Conservation (phyloP, 352 stramenopile species). For the Globisporangium viniferum region DNA sequence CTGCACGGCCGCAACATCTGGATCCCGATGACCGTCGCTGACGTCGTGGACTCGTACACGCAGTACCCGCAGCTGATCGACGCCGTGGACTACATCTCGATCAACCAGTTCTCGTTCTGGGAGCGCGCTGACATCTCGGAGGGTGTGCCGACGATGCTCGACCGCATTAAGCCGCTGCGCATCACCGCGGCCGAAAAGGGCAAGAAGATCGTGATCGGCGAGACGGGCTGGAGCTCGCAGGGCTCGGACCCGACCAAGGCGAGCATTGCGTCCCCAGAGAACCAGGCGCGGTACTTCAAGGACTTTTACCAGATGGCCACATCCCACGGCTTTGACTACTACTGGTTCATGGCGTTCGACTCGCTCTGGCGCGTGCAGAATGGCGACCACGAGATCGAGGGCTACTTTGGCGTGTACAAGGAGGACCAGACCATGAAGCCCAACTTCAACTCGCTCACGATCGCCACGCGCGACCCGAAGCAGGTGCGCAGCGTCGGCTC, state of each 20-base stretch:
- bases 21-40: conserved; percentile 63
- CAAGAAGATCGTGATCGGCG: conserved; percentile 67
- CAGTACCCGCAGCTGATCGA: conserved; percentile 52
- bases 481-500: conserved; percentile 22
- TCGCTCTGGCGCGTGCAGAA: conserved; percentile 51
- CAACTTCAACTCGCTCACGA: conserved; percentile 44
- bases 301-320: conserved; percentile 63
- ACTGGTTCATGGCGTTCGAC: conserved; percentile 75
- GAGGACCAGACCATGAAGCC: conserved; percentile 52
- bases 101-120: conserved; percentile 85
- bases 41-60: conserved; percentile 72
- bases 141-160: conserved; percentile 41
- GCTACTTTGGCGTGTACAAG: conserved; percentile 61
- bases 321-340: conserved; percentile 55
- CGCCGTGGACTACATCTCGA: conserved; percentile 60
- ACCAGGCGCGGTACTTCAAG: conserved; percentile 64
- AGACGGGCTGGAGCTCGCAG: conserved; percentile 61
- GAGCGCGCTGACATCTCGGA: conserved; percentile 47
- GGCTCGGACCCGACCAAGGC: conserved; percentile 25
- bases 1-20: conserved; percentile 35
- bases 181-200: conserved; percentile 34
- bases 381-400: conserved; percentile 48
- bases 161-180: conserved; percentile 51
- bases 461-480: conserved; percentile 23
- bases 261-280: conserved; percentile 37